These are phyloP conservation scores for Lactifluus piperatus DNA, from an alignment of 768 basidiomycete species.

Conservation along the genomic window DNA sequence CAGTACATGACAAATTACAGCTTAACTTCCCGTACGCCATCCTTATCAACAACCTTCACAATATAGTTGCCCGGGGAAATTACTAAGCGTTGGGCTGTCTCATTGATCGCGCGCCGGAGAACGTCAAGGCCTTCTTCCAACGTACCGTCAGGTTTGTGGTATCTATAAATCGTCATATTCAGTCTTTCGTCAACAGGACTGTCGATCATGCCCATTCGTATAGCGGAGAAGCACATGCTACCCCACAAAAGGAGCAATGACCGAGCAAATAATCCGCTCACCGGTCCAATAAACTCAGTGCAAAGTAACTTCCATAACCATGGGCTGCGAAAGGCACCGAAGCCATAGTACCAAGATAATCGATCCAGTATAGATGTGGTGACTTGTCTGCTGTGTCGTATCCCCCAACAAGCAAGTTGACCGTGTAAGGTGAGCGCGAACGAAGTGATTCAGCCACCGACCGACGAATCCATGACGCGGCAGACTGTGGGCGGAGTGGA, in stretches of 20 bases:
- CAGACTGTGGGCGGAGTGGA: slow-evolving; percentile 81
- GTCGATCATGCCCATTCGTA: neutral
- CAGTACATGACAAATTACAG: slow-evolving; percentile 27
- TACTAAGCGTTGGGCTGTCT: slow-evolving; percentile 77
- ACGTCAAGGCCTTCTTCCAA: slow-evolving; percentile 81
- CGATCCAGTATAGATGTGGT: slow-evolving; percentile 90
- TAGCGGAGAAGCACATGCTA: too few relatives aligned
- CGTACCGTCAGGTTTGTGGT: slow-evolving; percentile 82
- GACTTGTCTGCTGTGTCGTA: slow-evolving; percentile 69
- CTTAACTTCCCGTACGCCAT: slow-evolving; percentile 77
- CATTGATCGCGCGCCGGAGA: slow-evolving; percentile 78
- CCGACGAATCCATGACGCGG: slow-evolving; percentile 92
- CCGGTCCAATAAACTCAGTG: slow-evolving; percentile 86
- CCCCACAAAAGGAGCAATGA: neutral
- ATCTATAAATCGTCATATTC: slow-evolving; percentile 36
- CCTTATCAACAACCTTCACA: slow-evolving; percentile 87
- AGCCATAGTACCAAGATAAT: slow-evolving; percentile 87
- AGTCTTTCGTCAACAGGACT: slow-evolving; percentile 5
- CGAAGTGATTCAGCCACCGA: slow-evolving; percentile 84
- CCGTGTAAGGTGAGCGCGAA: slow-evolving; percentile 78
- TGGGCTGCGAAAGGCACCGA: slow-evolving; percentile 91
- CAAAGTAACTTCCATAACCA: slow-evolving; percentile 92
- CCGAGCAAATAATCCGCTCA: slow-evolving; percentile 28
- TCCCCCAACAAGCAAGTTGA: slow-evolving; percentile 89
- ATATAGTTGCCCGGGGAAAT: slow-evolving; percentile 77